These are phyloP conservation scores for Mortierella sp. DNA, from an alignment of 371 early-diverging fungal genomes.

Conservation along the genomic window DNA sequence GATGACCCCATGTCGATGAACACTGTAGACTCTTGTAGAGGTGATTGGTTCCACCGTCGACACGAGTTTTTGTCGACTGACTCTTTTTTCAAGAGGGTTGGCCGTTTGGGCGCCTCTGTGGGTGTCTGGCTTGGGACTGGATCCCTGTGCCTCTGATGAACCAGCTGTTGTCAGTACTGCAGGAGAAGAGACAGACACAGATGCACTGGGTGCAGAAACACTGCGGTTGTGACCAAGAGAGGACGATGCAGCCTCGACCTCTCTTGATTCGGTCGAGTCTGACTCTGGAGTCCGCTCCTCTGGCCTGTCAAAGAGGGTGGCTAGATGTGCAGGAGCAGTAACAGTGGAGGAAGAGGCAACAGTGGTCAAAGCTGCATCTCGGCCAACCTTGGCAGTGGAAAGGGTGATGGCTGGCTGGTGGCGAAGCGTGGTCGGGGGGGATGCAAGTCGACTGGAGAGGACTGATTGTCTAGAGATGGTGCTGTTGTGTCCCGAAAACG, in stretches of 20 bases:
- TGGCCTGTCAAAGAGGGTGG: constrained; percentile 11
- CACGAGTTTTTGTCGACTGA: no score
- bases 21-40: constrained; percentile 15
- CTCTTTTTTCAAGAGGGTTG: no score
- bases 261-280: neutral
- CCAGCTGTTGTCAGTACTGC: no score
- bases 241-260: constrained; percentile 5
- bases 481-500: constrained; percentile 34
- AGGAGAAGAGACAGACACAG: no score
- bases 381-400: neutral
- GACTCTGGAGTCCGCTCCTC: neutral
- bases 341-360: constrained; percentile 17
- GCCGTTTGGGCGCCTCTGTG: no score
- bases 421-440: constrained; percentile 18
- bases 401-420: constrained; percentile 13
- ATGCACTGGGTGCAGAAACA: no score
- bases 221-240: neutral
- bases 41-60: neutral
- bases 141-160: no score
- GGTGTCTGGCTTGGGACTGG: no score
- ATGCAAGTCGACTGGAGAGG: constrained; percentile 13
- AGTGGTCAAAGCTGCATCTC: constrained; percentile 13
- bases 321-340: constrained; percentile 7
- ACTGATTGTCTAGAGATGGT: constrained; percentile 37
- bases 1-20: constrained; percentile 20